Base-by-base conservation (phyloP, 345 rosid species). In the Garcia nutans region DNA sequence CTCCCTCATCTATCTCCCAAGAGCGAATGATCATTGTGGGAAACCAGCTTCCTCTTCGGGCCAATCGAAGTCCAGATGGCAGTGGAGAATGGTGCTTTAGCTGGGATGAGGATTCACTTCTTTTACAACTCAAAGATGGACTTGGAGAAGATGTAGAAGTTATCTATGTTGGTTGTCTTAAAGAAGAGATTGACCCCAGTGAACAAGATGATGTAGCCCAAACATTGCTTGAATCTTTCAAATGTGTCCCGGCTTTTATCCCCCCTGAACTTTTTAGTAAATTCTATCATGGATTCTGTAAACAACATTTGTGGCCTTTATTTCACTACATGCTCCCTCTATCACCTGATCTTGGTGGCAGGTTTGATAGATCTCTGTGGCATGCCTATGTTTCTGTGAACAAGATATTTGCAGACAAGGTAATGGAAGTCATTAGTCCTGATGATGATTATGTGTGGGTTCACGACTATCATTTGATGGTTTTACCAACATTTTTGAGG, bases 261-360 rank as follows among this genome's bases (percentile, higher is more conserved):
- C 89, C 94, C 63, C 85, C 91, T 8, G 94, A 89, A 45, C 84
- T 93, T 10, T 93, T 93, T 65, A 85, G 87, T 24, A 95, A 89
- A 70, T 95, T 82, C 84, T 95, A 95, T 72, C 99, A 90, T 70
- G 99, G 99, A 16, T 95, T 95, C 85, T 95, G 99, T 74, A 95
- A 95, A 59, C 99, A 91, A 69, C 91, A 92, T 67, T 81, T 95
- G 5, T 95, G 99, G 98, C 98, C 98, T 26, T 83, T 94, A 62
- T 94, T 94, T 82, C 98, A 94, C 74, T 94, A 94, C 78, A 94
- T 94, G 98, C 94, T 94, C 79, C 98, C 98, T 2, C 68, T 94
- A 17, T 88, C 94, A 8, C 95, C 98, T 0, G 97, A 94, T 76
- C 93, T 90, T 5, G 98, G 98, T 64, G 94, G 96, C 55, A 82